Percentiles rank a stretch among this genome's conserved stretches.
Evolutionary conservation across 2,329 filamentous ascomycete species (phyloP).

Genomic region (Aspergillus aculeatinus): DNA sequence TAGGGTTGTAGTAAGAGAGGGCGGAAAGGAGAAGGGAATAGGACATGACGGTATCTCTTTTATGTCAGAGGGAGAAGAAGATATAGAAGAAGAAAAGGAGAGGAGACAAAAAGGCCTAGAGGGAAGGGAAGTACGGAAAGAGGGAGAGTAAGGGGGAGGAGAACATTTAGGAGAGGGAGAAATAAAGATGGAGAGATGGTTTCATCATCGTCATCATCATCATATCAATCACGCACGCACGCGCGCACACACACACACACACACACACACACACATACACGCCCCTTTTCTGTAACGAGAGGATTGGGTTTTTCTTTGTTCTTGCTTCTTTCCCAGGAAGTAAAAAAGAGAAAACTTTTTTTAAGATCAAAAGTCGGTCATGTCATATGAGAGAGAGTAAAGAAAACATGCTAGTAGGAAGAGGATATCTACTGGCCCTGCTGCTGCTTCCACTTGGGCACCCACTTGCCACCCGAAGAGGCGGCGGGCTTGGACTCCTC

Average conservation of each 20-base stretch:
- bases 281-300: background rate
- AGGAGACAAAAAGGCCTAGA: background rate
- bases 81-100: background rate
- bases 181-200: background rate
- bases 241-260: background rate
- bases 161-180: background rate
- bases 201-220: background rate
- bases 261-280: background rate
- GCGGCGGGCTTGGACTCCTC: conserved; percentile 27
- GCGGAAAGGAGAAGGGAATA: background rate
- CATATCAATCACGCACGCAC: background rate
- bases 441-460: conserved; percentile 40
- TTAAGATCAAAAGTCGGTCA: conserved; percentile 13
- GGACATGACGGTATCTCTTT: background rate
- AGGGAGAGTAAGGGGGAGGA: background rate
- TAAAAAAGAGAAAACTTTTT: conserved; percentile 14
- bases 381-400: conserved; percentile 6
- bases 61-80: background rate
- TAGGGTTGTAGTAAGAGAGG: background rate
- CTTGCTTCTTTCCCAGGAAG: background rate
- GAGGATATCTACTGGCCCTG: conserved; percentile 30
- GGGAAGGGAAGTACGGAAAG: background rate
- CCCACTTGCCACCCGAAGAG: conserved; percentile 36
- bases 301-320: background rate
- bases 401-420: background rate